These are phyloP conservation scores for Kondoa malvinella DNA, from an alignment of 768 basidiomycete species.

Conservation along the genomic window DNA sequence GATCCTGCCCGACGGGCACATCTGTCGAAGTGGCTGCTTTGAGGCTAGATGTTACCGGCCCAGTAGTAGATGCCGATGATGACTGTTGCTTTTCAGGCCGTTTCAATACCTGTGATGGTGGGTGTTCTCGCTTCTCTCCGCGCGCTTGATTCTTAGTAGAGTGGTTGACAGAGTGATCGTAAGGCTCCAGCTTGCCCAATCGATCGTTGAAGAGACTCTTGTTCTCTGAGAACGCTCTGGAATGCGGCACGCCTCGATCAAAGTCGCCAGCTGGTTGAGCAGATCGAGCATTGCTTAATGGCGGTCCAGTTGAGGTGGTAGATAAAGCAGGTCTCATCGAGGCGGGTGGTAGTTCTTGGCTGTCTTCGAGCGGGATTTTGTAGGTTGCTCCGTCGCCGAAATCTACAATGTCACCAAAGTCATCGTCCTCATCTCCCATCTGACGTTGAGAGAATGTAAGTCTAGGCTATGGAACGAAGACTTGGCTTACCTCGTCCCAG, in stretches of 20 bases:
- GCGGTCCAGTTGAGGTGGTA: constrained; percentile 34
- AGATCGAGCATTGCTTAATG: constrained; percentile 12
- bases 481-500: constrained; percentile 77
- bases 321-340: constrained; percentile 30
- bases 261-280: constrained; percentile 33
- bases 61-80: too few relatives aligned
- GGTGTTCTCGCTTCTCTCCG: constrained; percentile 27
- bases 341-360: constrained; percentile 27
- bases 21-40: too few relatives aligned
- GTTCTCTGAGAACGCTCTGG: constrained; percentile 40
- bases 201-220: constrained; percentile 89
- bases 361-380: constrained; percentile 42
- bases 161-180: constrained; percentile 25
- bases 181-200: constrained; percentile 74
- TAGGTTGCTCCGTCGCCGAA: constrained; percentile 91
- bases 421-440: constrained; percentile 66
- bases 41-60: too few relatives aligned
- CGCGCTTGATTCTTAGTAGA: neutral
- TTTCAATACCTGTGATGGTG: constrained; percentile 9
- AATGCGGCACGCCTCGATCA: constrained; percentile 36
- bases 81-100: too few relatives aligned
- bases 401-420: constrained; percentile 76
- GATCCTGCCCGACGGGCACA: too few relatives aligned
- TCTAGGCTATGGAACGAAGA: constrained; percentile 6
- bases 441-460: constrained; percentile 29